Evolutionary conservation across 2,329 filamentous ascomycete species (phyloP).

Genomic region (Pseudogymnoascus sp.): DNA sequence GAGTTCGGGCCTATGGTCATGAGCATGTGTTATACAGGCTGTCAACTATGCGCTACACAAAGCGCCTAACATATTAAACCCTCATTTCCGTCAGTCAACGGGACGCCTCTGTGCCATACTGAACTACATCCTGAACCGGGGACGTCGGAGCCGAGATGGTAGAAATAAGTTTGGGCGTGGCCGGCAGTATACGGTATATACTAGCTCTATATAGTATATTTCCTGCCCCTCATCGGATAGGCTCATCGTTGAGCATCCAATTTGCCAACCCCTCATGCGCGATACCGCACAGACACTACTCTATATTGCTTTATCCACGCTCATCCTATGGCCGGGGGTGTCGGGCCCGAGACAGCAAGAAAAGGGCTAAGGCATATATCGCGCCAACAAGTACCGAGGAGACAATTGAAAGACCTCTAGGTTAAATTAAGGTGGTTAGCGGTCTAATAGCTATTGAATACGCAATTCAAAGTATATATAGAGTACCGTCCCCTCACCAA

Average conservation of each 20-base stretch:
- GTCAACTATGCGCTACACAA: not conserved
- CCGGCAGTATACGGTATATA: not conserved
- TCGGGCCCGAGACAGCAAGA: not conserved
- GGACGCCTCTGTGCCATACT: not conserved
- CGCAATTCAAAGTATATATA: not conserved
- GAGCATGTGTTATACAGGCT: not conserved
- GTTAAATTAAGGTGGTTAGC: not conserved
- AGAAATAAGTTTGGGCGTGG: not conserved
- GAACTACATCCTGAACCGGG: not conserved
- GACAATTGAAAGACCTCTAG: not conserved
- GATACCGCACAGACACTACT: not conserved
- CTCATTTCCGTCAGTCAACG: not conserved
- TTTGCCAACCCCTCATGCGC: not conserved
- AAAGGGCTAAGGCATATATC: not conserved
- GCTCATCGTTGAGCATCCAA: not conserved
- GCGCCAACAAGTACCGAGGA: not conserved
- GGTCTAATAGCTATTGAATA: not conserved
- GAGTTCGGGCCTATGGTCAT: not conserved
- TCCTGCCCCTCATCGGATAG: not conserved
- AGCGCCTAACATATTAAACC: not conserved
- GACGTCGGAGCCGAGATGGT: not conserved
- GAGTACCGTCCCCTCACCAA: not conserved
- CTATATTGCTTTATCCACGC: not conserved
- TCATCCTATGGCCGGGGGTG: not conserved
- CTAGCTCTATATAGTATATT: not conserved